Base-by-base conservation (phyloP, 106 monocot genomes). In the Alisma plantagoaquatica region DNA sequence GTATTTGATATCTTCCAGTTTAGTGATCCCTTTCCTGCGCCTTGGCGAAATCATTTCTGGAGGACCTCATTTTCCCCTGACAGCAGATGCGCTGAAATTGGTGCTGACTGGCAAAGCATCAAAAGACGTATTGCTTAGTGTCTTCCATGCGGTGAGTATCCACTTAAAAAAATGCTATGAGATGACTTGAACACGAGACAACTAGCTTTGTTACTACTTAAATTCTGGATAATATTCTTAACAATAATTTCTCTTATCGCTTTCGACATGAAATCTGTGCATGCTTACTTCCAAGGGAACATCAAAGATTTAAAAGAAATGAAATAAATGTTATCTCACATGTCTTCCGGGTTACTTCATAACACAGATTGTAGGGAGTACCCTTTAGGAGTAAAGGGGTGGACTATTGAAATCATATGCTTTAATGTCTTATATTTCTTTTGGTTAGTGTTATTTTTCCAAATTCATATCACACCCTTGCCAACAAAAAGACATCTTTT, bases 21-120 rank as follows among this genome's bases (percentile, higher is more conserved):
- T 96, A 67, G 45, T 96, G 53, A 62, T 96, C 65, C 89, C 88
- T 11, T 88, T 96, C 74, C 46, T 96, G 73, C 88, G 96, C 14
- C 43, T 96, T 43, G 96, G 89, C 7, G 88, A 93, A 70, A 1
- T 61, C 47, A 71, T 89, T 23, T 74, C 65, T 10, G 89, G 89
- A 19, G 75, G 84, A 3, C 43, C 84, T 27, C 75, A 75, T 63
- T 89, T 96, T 35, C 65, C 84, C 4, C 74, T 96, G 49, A 81
- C 84, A 27, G 27, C 88, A 3, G 96, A 96, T 75, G 88, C 84
- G 27, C 24, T 96, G 24, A 89, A 63, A 56, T 81, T 71, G 62
- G 84, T 96, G 18, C 23, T 96, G 29, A 88, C 84, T 4, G 89
- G 84, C 38, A 65, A 82, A 27, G 96, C 96, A 23, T 89, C 96